Conservation (phyloP, 768 basidiomycete species). For the Steccherinum ochraceum region DNA sequence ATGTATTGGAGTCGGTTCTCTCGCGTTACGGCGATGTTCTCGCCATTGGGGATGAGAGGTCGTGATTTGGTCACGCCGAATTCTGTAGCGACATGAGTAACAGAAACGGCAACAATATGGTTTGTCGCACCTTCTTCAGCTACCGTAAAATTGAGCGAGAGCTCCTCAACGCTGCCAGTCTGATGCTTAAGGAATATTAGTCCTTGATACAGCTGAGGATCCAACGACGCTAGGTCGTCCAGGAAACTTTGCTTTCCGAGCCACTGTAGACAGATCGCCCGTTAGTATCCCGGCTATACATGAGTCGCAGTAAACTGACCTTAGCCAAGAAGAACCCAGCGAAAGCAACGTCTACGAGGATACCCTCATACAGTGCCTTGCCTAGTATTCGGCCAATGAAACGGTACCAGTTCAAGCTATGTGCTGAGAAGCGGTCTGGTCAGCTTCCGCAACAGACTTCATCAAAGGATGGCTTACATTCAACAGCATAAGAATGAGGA, state of each 20-base stretch:
- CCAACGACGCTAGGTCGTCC: conserved; percentile 88
- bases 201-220: conserved; percentile 89
- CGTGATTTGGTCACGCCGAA: conserved; percentile 72
- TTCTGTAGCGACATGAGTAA: conserved; percentile 41
- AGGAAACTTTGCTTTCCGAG: conserved; percentile 87
- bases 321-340: conserved; percentile 93
- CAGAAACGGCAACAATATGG: too few relatives aligned
- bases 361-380: conserved; percentile 95
- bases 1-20: conserved; percentile 92
- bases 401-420: conserved; percentile 86
- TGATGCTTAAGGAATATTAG: conserved; percentile 92
- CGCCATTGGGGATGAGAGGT: conserved; percentile 78
- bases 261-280: conserved; percentile 58
- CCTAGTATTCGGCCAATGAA: conserved; percentile 93
- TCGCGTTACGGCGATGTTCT: conserved; percentile 76
- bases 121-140: conserved; percentile 65
- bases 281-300: conserved; percentile 1
- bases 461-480: conserved; percentile 46
- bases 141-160: conserved; percentile 86
- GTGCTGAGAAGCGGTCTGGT: conserved; percentile 36
- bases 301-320: conserved; percentile 28
- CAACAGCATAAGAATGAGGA: conserved; percentile 86
- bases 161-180: conserved; percentile 76
- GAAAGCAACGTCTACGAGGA: conserved; percentile 91
- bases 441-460: conserved; percentile 1